Base-by-base conservation (phyloP, 148 eudicot genomes). In the Heliamphora exappendiculata region DNA sequence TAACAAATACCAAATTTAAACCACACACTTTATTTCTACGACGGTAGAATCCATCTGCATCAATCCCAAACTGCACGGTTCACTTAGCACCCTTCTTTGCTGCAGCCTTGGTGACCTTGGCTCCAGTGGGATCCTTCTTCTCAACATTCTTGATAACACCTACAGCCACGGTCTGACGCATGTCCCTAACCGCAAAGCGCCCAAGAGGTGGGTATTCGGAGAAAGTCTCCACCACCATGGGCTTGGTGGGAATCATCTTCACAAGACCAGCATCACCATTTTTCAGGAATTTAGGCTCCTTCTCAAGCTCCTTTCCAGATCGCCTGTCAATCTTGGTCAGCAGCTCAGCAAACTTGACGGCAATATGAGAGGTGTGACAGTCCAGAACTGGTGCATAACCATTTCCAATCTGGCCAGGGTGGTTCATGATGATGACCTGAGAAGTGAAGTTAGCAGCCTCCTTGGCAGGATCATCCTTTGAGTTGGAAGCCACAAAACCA, bases 401-500 rank as follows among this genome's bases (percentile, higher is more conserved):
- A 1, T 82, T 82, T 1, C 81, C 75, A 20, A 78, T 82, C 66
- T 78, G 81, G 67, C 81, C 84, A 34, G 81, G 76, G 75, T 82
- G 78, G 81, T 74, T 78, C 81, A 78, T 82, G 78, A 82, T 78
- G 65, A 82, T 82, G 65, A 82, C 84, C 81, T 77, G 81, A 13
- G 78, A 77, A 22, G 81, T 81, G 74, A 81, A 81, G 68, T 65
- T 81, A 45, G 81, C 73, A 53, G 78, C 84, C 16, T 44, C 84
- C 78, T 77, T 81, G 39, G 84, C 84, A 28, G 84, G 84, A 53
- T 81, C 84, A 67, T 77, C 80, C 73, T 57, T 77, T 45, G 84
- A 81, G 78, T 81, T 78, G n/a, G 84, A 81, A 49, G 84, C 78
- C 8, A 77, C 80, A 57, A 36, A 77, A 0, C 84, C 81, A 60